phyloP scores from a whole-genome alignment of 306 rosid species.

The Trifolium dubium region DNA sequence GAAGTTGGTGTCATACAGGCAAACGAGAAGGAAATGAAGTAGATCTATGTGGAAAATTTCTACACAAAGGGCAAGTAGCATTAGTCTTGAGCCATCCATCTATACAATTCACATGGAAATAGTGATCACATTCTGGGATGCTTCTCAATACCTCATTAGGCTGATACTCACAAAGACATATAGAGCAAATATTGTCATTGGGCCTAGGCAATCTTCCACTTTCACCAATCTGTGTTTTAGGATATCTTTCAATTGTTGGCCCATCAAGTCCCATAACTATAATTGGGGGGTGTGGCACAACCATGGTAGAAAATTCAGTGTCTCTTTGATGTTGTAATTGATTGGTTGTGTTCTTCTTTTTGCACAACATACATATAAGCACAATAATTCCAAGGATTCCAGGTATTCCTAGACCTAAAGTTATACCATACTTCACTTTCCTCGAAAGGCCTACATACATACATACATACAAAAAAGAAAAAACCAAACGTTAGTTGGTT shows the following conservation, averaged over 20 bases:
- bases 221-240: constrained; percentile 61
- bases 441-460: constrained; percentile 50
- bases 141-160: constrained; percentile 65
- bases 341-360: background rate
- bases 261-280: constrained; percentile 56
- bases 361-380: constrained; percentile 42
- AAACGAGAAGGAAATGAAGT: background rate
- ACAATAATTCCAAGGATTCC: constrained; percentile 49
- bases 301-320: constrained; percentile 27
- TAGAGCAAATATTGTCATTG: constrained; percentile 60
- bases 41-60: constrained; percentile 36
- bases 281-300: constrained; percentile 5
- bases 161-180: constrained; percentile 69
- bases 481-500: background rate
- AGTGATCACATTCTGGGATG: constrained; percentile 73
- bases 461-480: too few relatives aligned
- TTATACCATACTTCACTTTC: constrained; percentile 56
- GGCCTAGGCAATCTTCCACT: constrained; percentile 63
- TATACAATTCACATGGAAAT: constrained; percentile 65
- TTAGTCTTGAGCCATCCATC: constrained; percentile 77
- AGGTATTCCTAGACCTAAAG: constrained; percentile 59
- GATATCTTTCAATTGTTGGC: constrained; percentile 61
- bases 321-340: constrained; percentile 23
- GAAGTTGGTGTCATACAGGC: constrained; percentile 20
- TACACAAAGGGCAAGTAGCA: constrained; percentile 46